These are phyloP conservation scores for Acacia concinna DNA, from an alignment of 331 rosid genomes.

Conservation along the genomic window DNA sequence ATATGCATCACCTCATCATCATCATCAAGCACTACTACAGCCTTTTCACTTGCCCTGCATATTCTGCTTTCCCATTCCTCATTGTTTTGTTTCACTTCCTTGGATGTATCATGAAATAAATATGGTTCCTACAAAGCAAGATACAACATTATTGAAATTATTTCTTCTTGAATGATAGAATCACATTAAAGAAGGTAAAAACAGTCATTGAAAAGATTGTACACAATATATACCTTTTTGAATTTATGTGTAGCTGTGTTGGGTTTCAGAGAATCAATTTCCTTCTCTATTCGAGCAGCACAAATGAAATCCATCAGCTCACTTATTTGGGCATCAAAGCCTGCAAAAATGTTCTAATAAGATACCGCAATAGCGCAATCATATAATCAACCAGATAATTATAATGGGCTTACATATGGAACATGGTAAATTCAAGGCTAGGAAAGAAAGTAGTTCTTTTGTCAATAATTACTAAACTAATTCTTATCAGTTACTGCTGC, in stretches of 20 bases:
- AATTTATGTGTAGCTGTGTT: neutral
- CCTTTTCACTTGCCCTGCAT: neutral
- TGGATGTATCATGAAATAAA: neutral
- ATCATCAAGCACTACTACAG: neutral
- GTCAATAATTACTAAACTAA: neutral
- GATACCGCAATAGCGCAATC: neutral
- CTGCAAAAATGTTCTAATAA: neutral
- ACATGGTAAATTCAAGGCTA: neutral
- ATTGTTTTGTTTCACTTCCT: neutral
- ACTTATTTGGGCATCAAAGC: neutral
- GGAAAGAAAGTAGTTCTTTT: neutral
- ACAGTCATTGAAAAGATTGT: neutral
- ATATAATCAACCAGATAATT: neutral
- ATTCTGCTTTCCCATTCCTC: neutral
- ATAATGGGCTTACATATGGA: neutral
- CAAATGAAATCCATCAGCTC: neutral
- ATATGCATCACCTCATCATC: neutral
- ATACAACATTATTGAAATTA: neutral
- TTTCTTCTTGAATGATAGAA: neutral
- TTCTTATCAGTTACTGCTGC: neutral
- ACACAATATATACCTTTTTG: neutral
- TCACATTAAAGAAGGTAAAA: neutral
- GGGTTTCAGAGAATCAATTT: neutral
- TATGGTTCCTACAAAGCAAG: neutral
- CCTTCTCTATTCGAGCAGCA: neutral